A percentile compares a stretch with the other conserved stretches of the same genome.
These are phyloP conservation scores for Angomonas ambiguus DNA, from an alignment of 208 protist species.

Conservation along the genomic window DNA sequence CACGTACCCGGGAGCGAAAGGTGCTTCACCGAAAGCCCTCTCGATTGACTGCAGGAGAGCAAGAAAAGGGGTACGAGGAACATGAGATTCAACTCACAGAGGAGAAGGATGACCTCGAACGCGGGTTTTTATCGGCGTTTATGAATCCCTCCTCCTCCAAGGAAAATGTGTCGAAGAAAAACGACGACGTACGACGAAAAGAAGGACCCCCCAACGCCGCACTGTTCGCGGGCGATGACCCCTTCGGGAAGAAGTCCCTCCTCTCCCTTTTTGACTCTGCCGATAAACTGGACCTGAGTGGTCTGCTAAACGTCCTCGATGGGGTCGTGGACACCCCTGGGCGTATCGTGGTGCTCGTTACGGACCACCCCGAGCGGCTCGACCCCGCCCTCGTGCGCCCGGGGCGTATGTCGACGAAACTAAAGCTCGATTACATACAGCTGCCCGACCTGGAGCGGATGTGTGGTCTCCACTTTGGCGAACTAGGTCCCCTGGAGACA, in stretches of 20 bases:
- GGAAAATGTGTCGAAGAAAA: constrained; percentile 19
- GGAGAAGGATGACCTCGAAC: background rate
- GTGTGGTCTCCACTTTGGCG: constrained; percentile 76
- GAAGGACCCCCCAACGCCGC: constrained; percentile 8
- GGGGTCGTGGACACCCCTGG: constrained; percentile 84
- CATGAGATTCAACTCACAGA: background rate
- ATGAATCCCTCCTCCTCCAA: constrained; percentile 23
- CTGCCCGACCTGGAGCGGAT: constrained; percentile 53
- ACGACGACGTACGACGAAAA: constrained; percentile 11
- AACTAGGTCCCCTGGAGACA: constrained; percentile 12
- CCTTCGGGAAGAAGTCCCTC: constrained; percentile 25
- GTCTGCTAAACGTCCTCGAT: constrained; percentile 87
- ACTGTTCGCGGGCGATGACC: constrained; percentile 1
- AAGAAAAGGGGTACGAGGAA: constrained; percentile 4
- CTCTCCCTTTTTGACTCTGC: constrained; percentile 35
- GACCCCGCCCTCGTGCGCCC: constrained; percentile 87
- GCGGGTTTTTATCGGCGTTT: background rate
- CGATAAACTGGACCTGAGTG: constrained; percentile 78
- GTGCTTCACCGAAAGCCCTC: constrained; percentile 25
- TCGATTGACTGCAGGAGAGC: constrained; percentile 17
- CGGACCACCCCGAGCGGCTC: constrained; percentile 79
- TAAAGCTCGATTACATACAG: constrained; percentile 72
- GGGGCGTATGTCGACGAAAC: constrained; percentile 67
- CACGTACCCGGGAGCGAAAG: constrained; percentile 34
- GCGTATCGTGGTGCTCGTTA: constrained; percentile 86